These are phyloP conservation scores for Fraxinus nigra DNA, from an alignment of 305 asterid genomes.

Conservation along the genomic window DNA sequence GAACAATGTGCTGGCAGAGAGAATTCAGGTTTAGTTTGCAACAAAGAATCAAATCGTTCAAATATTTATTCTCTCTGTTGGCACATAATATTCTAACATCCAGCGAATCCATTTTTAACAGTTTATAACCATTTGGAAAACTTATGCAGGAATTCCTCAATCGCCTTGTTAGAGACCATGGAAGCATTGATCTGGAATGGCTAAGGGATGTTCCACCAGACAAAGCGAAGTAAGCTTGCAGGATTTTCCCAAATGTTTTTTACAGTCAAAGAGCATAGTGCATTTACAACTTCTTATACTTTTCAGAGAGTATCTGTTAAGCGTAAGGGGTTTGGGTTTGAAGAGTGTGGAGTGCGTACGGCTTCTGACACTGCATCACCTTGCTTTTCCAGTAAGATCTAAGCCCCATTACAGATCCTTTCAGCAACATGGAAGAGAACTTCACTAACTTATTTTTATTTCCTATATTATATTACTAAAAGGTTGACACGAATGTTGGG, in stretches of 20 bases:
- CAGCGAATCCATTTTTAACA: slow-evolving; percentile 13
- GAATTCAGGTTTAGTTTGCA: slow-evolving; percentile 67
- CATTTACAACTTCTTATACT: slow-evolving; percentile 25
- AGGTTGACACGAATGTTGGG: slow-evolving; percentile 84
- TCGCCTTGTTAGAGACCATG: slow-evolving; percentile 85
- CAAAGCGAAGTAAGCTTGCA: slow-evolving; percentile 77
- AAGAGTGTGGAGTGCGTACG: slow-evolving; percentile 15
- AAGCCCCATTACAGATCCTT: slow-evolving; percentile 13
- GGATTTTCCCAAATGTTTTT: slow-evolving; percentile 15
- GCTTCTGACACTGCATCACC: slow-evolving; percentile 17
- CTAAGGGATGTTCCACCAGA: slow-evolving; percentile 94
- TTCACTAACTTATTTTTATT: slow-evolving; percentile 30
- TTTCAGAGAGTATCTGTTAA: slow-evolving; percentile 69
- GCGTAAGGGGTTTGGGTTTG: slow-evolving; percentile 14
- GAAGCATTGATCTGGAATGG: slow-evolving; percentile 94
- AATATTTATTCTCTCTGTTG: slow-evolving; percentile 6
- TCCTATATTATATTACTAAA: slow-evolving; percentile 28
- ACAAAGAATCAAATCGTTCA: slow-evolving; percentile 12
- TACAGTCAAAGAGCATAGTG: slow-evolving; percentile 6
- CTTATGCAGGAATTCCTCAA: slow-evolving; percentile 77
- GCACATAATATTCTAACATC: slow-evolving; percentile 5
- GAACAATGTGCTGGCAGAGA: slow-evolving; percentile 91
- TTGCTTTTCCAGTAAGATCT: slow-evolving; percentile 38
- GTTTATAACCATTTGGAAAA: slow-evolving; percentile 27
- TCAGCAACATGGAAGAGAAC: slow-evolving; percentile 16